Evolutionary conservation across 768 basidiomycete species (phyloP), one percentile per base, ranked within the genome.

Genomic region (Xanthoconium stramineum): DNA sequence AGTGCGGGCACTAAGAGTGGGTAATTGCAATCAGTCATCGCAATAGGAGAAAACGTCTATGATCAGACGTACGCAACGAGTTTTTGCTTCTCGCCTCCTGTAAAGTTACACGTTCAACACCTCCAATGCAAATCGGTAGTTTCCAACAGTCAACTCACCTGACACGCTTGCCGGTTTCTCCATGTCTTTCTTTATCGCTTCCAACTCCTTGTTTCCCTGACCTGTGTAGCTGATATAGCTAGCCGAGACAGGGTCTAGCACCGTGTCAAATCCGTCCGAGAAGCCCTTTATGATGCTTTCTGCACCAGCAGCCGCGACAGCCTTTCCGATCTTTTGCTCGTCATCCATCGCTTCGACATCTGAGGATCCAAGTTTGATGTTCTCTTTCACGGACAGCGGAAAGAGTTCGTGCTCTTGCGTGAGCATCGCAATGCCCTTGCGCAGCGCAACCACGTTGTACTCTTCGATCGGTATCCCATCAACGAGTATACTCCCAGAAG

Each of bases 261-360:
- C 61, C 0, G 77, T 79, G 12, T 78, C 67, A 24, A 70, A 70
- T n/a, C 78, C 77, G 3, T 58, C 44, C 8, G 57, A 47, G 17
- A 82, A 65, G 30, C 72, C 72, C 7, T 72, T 63, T 5, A 82
- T 67, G 13, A 82, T 63, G 14, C 72, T 68, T n/a, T 69, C 63
- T 2, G 79, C 75, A 8, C 78, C 77, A 0, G 77, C 78, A 35
- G 75, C 64, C 17, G 60, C 56, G 32, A 69, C 59, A 1, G 66
- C 61, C 51, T 71, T 60, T 13, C 29, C 35, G 0, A 71, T 44
- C 33, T 52, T 66, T 24, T 37, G 49, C 9, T 59, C 24, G 39
- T 68, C 48, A 30, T 60, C 49, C 38, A 52, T 61, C 3, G 48
- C 50, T 12, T 60, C 66, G 1, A 35, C 32, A 3, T 58, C 48